Evolutionary conservation across 2,329 filamentous ascomycete genomes (phyloP), one percentile per base, ranked within the genome.

Genomic region (Ophiostoma triangulosporum): DNA sequence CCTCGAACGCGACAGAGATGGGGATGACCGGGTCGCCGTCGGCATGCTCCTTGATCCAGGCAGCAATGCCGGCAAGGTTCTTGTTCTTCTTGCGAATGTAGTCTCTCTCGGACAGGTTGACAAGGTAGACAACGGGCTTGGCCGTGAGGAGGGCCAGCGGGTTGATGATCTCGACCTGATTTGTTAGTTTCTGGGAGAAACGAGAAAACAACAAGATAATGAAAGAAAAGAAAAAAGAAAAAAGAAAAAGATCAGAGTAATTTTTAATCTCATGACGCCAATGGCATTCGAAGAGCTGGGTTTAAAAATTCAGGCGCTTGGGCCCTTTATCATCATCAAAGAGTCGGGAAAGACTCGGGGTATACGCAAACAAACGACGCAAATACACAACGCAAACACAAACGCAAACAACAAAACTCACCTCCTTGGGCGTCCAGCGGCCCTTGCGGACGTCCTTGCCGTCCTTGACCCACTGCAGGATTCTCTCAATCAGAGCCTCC

Each of bases 1-100:
- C 90, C 73, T 98, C 94, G 62, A 94, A 91, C 33, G 79, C 83
- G 54, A 96, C 86, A 1, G 93, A 97, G 64, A 98, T 83, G 57
- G 91, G 93, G 56, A 98, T 88, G 64, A 97, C 84, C 51, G 90
- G 87, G 65, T 96, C 90, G 55, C 88, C 89, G 52, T 81, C 70
- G 6, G 90, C 87, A 68, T 98, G 78, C 67, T 86, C 80, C 74
- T 97, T 95, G 70, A 96, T 83, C 93, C 93, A 98, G 67, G 93
- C 86, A 57, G 86, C 88, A 61, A 97, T 84, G 74, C 91, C 93
- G 61, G 86, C 80, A 54, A 98, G 80, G 73, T 98, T 83, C 83
- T 98, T 98, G 81, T 98, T 98, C 85, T 97, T 98, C 76, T 97
- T 93, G 65, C 93, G 86, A 65, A 96, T 84, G 70, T 90, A 98